Conservation (phyloP, 2,329 filamentous ascomycete species). For the Talaromyces amestolkiae region DNA sequence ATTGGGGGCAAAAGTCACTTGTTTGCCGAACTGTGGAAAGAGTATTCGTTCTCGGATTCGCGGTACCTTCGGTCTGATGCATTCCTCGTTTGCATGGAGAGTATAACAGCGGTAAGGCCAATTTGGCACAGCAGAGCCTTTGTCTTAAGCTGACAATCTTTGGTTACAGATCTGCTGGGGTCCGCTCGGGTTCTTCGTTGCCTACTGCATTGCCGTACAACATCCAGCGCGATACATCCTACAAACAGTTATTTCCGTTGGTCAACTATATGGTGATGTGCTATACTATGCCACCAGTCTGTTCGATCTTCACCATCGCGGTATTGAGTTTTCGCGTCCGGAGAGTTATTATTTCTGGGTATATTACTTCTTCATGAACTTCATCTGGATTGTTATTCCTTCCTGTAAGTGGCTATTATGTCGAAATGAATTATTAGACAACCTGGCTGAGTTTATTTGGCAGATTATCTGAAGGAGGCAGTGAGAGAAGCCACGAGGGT, state of each 20-base stretch:
- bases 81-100: constrained; percentile 83
- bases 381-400: neutral
- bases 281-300: neutral
- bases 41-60: constrained; percentile 84
- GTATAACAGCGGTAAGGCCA: constrained; percentile 56
- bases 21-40: constrained; percentile 87
- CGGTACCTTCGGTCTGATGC: constrained; percentile 77
- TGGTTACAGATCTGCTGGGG: neutral
- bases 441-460: neutral
- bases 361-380: neutral
- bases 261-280: neutral
- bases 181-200: neutral
- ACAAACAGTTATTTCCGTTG: neutral
- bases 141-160: neutral
- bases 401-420: neutral
- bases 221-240: neutral
- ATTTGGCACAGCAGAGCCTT: no score
- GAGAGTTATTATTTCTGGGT: neutral
- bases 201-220: neutral
- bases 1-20: constrained; percentile 43
- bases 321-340: neutral
- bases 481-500: neutral
- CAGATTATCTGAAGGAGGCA: neutral
- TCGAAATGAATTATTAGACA: neutral
- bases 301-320: neutral